phyloP scores from a whole-genome alignment of 2,329 filamentous ascomycete genomes.

The Septoria linicola region DNA sequence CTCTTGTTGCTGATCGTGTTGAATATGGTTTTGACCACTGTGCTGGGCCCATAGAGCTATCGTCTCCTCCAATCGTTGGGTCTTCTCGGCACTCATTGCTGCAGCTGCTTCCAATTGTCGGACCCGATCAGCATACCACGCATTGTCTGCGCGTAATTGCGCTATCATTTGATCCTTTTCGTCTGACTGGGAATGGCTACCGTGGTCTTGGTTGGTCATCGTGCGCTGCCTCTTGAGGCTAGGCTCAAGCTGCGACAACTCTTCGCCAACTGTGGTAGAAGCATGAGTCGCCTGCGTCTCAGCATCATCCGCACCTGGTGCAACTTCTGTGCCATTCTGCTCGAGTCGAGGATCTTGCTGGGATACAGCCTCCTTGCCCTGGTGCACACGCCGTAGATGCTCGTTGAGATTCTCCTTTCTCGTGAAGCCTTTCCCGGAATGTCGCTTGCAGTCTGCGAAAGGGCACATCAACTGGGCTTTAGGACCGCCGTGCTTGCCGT shows the following conservation, averaged over 20 bases:
- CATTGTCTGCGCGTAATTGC: slow-evolving; percentile 43
- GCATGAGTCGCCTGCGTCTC: slow-evolving; percentile 19
- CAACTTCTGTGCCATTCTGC: slow-evolving; percentile 17
- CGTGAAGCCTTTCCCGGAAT: slow-evolving; percentile 84
- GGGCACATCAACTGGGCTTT: slow-evolving; percentile 87
- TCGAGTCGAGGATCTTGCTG: slow-evolving; percentile 21
- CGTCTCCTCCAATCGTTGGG: slow-evolving; percentile 16
- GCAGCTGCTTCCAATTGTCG: slow-evolving; percentile 26
- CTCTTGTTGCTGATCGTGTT: slow-evolving; percentile 8
- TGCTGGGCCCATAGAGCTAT: slow-evolving; percentile 19
- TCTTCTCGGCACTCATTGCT: slow-evolving; percentile 9
- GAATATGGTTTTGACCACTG: slow-evolving; percentile 2
- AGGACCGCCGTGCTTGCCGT: slow-evolving; percentile 83
- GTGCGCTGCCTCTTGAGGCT: slow-evolving; percentile 17
- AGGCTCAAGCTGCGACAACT: slow-evolving; percentile 5
- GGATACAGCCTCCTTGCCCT: slow-evolving; percentile 25
- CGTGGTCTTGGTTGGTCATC: slow-evolving; percentile 5
- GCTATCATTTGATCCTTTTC: slow-evolving; percentile 40
- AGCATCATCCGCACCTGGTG: slow-evolving; percentile 21
- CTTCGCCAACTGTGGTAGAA: slow-evolving; percentile 4
- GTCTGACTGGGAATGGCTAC: slow-evolving; percentile 19
- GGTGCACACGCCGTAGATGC: slow-evolving; percentile 84
- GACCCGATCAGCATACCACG: slow-evolving; percentile 42
- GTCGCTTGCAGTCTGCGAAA: slow-evolving; percentile 82
- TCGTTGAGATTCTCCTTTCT: slow-evolving; percentile 92